A percentile compares a stretch with the other conserved stretches of the same genome.
Conservation (phyloP, 2,329 filamentous ascomycete species). For the Phoma herbarum region DNA sequence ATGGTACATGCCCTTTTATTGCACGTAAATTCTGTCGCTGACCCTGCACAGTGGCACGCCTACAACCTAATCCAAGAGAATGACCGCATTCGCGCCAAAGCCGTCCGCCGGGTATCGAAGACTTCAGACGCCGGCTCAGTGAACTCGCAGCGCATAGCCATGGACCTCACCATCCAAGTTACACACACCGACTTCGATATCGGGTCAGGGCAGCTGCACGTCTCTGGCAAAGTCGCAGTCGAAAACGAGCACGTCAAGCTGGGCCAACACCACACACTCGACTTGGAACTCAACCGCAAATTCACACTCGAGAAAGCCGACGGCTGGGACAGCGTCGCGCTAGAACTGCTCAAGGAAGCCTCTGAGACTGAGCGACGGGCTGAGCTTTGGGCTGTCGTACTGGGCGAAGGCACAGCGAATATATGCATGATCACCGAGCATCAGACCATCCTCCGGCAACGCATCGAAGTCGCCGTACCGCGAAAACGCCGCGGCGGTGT, state of each 20-base stretch:
- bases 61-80: constrained; percentile 75
- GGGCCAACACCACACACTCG: constrained; percentile 75
- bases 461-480: constrained; percentile 72
- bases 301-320: constrained; percentile 85
- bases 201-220: constrained; percentile 72
- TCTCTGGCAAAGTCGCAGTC: constrained; percentile 70
- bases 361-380: constrained; percentile 81
- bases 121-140: constrained; percentile 69
- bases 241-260: constrained; percentile 74
- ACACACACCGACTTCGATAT: constrained; percentile 75
- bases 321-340: constrained; percentile 90
- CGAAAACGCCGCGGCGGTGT: constrained; percentile 70
- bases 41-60: constrained; percentile 71
- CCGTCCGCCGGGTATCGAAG: constrained; percentile 71
- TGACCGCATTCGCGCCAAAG: constrained; percentile 71
- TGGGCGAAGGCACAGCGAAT: constrained; percentile 88
- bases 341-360: constrained; percentile 79
- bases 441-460: constrained; percentile 77
- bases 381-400: constrained; percentile 87
- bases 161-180: constrained; percentile 71
- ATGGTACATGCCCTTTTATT: constrained; percentile 61
- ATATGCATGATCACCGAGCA: constrained; percentile 84
- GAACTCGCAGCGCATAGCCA: constrained; percentile 69
- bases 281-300: constrained; percentile 85
- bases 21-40: background rate